Evolutionary conservation across 176 grass and related monocot species (phyloP), one percentile per base, ranked within the genome.

Genomic region (Chrysopogon serrulatus): DNA sequence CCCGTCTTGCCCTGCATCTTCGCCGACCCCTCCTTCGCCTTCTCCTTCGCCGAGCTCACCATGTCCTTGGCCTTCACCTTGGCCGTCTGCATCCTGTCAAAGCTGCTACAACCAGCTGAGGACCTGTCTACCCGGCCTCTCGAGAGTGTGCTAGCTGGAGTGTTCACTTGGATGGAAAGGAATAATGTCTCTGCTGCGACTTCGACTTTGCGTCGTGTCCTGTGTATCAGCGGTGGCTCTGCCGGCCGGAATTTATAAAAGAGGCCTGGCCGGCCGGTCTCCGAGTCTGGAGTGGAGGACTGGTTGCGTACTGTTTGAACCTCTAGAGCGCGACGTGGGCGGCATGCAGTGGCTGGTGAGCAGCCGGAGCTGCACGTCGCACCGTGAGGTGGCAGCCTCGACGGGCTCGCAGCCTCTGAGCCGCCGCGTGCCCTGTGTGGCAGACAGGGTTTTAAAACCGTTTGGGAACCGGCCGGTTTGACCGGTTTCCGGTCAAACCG

Each of bases 1-100:
- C 57, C 84, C 23, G 80, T 18, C 86, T 84, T 85, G 71, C 83
- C 89, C 83, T 89, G 65, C 56, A 74, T 68, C 66, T 84, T 74
- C 17, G 79, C 92, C 30, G 86, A 5, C 45, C 54, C 53, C 49
- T 91, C 80, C 83, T 84, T 84, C 92, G 71, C 51, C 86, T 89
- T 91, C 89, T 82, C 86, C 89, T 89, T 91, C 11, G 76, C 82
- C 33, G 71, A 17, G 92, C 88, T 94, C 83, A 7, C 76, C 92
- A 78, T 64, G 83, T 91, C 92, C 83, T 94, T 80, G 16, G 15
- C 60, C 92, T 84, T 94, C 83, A 86, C 86, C 89, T 86, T 94
- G 31, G 89, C 89, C 17, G 65, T 41, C 47, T 89, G 83, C 89
- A 89, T 91, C 85, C 10, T 42, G 70, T 27, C 4, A 21, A 51